Base-by-base conservation (phyloP, 2,329 filamentous ascomycete genomes). In the Capronia americana region DNA sequence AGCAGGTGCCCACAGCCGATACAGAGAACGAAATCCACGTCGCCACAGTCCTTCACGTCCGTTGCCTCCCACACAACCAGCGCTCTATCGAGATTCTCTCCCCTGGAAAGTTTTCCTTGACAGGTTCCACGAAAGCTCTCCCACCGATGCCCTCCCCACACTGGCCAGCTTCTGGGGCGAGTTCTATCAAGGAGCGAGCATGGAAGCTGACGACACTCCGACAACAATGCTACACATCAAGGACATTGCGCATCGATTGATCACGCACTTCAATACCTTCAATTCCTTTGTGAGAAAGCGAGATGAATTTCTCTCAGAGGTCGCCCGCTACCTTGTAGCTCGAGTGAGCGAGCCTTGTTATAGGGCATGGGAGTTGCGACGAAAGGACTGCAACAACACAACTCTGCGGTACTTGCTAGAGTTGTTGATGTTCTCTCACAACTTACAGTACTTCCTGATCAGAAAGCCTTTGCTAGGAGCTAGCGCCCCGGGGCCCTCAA, bases 361-460 rank as follows among this genome's bases (percentile, higher is more conserved):
- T 51, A 23, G 24, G 24, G 48, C 48, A 51, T 51, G 48, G 48
- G n/a, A 26, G 23, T 12, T 28, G 20, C 48, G 48, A 17, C 26
- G 14, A 7, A 12, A 6, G 10, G 3, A 51, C 20, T 51, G 48
- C 48, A 28, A 26, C 8, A 51, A 51, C 10, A 51, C 24, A 51
- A 26, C 20, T 28, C 20, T 23, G n/a, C 48, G 17, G 14, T 51
- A 51, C 20, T 24, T 51, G 20, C 6, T 23, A 11, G 23, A 51
- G 3, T 51, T 51, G 24, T 23, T 51, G 24, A 17, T 23, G 20
- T 51, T 51, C 24, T 5, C 48, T 14, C 48, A 51, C 23, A 26
- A 51, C 48, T 51, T 51, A 14, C 48, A 51, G 48, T 51, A 1
- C 17, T 51, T 51, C 48, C 48, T 51, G 20, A 51, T 51, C n/a